phyloP scores from a whole-genome alignment of 2,329 filamentous ascomycete genomes.

The Corynespora cassiicola region DNA sequence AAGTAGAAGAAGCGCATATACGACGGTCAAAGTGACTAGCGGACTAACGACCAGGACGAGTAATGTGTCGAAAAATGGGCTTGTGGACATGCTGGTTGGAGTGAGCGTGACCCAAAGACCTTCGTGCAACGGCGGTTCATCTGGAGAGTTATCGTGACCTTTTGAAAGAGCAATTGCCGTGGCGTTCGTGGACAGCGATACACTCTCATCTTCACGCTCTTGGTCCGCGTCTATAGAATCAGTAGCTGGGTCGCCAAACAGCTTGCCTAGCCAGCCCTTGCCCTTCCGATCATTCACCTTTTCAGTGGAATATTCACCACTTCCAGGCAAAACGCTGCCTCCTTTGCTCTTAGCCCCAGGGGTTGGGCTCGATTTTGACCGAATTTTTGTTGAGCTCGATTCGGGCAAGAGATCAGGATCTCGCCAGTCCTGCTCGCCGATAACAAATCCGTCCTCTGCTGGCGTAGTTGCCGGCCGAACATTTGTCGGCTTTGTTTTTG shows the following conservation, averaged over 20 bases:
- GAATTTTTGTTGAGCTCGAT: conserved; percentile 31
- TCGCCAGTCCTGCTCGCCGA: conserved; percentile 87
- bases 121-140: conserved; percentile 61
- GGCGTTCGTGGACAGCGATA: too few species aligned
- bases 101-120: conserved; percentile 97
- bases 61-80: conserved; percentile 93
- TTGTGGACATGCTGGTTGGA: conserved; percentile 84
- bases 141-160: conserved; percentile 20
- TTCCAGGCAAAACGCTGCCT: conserved; percentile 74
- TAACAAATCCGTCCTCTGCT: conserved; percentile 70
- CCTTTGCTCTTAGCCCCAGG: conserved; percentile 57
- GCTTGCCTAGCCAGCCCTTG: conserved; percentile 27
- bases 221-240: conserved; percentile 18
- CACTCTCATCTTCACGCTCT: conserved; percentile 15
- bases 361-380: conserved; percentile 16
- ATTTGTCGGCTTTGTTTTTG: conserved; percentile 26
- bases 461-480: conserved; percentile 10
- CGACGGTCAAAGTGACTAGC: conserved; percentile 87
- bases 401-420: conserved; percentile 73
- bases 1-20: conserved; percentile 86
- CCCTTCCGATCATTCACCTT: conserved; percentile 22
- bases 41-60: conserved; percentile 97
- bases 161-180: conserved; percentile 24
- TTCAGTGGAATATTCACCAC: conserved; percentile 68
- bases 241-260: conserved; percentile 29